Percentiles rank a stretch among this genome's conserved stretches.
Conservation (phyloP, 257 asterid species). For the Mitragyna speciosa region DNA sequence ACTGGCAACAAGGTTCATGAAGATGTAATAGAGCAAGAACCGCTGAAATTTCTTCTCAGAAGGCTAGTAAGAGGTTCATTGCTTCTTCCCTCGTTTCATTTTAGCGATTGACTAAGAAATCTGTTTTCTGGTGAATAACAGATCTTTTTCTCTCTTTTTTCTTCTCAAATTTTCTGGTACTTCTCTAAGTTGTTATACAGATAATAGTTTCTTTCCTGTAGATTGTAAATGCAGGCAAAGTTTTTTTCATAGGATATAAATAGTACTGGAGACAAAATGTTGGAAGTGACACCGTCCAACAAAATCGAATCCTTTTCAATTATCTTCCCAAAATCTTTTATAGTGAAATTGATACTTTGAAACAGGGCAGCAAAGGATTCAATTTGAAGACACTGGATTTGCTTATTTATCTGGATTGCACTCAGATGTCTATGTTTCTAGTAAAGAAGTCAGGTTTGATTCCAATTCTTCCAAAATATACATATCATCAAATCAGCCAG, state of each 20-base stretch:
- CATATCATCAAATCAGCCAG: constrained; percentile 24
- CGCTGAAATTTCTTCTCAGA: constrained; percentile 14
- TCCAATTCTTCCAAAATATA: constrained; percentile 40
- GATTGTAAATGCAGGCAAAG: background rate
- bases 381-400: constrained; percentile 45
- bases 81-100: background rate
- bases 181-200: too few relatives aligned
- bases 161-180: background rate
- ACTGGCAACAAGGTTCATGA: background rate
- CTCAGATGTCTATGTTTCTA: constrained; percentile 54
- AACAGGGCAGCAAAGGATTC: constrained; percentile 47
- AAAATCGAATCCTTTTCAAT: background rate
- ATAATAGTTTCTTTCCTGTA: too few relatives aligned
- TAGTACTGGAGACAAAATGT: too few relatives aligned
- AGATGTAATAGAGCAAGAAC: background rate
- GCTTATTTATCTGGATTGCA: constrained; percentile 33
- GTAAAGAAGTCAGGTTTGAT: constrained; percentile 40
- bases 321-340: background rate
- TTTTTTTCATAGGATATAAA: too few relatives aligned
- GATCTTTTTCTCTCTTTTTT: background rate
- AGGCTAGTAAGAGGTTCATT: constrained; percentile 20
- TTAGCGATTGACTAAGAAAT: background rate
- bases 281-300: background rate
- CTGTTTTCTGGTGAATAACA: too few relatives aligned
- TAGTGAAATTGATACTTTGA: background rate